Evolutionary conservation across 169 alveolate species (phyloP), one percentile per base, ranked within the genome.

Genomic region (Cryptosporidium parvum): DNA sequence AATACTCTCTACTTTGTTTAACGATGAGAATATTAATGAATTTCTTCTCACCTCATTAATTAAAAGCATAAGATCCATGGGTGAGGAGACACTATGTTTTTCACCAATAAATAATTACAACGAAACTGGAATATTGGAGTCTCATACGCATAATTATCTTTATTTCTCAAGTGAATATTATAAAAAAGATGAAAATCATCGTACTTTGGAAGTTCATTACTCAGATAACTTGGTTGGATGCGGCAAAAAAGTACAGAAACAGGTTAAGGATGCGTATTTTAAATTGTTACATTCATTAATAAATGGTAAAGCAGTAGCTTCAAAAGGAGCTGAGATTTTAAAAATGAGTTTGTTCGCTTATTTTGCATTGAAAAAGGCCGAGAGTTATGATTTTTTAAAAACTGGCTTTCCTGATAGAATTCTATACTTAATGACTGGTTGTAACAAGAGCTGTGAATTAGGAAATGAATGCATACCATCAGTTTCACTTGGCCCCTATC

Each of bases 351-450:
- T 85, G 26, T 48, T 91, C 0, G 93, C 93, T 4, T 68, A 72
- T 3, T 85, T 84, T 73, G 23, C 71, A 80, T 52, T 91, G 42
- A 87, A 73, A 70, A 61, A 75, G 29, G 69, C 65, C 4, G 89
- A 45, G 23, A 45, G 29, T 18, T 10, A 52, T 21, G 58, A 33
- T 14, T 44, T 35, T 16, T 37, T 29, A 10, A 62, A 5, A 37
- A 42, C 26, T 26, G 7, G 91, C 61, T 14, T 84, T 84, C 23
- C 93, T 80, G 29, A 61, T 53, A 35, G 84, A 89, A 18, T 71
- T 67, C 42, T 92, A 84, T 8, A 91, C 65, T 9, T 86, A 92
- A 33, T 92, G 75, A 85, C 91, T 80, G 65, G 93, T 75, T 72
- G 93, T 86, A 56, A 69, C 70, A 71, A 44, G 70, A n/a, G 70